A percentile compares a stretch with the other conserved stretches of the same genome.
Evolutionary conservation across 23 red algal species (phyloP).

Genomic region (Gracilaria caudata): DNA sequence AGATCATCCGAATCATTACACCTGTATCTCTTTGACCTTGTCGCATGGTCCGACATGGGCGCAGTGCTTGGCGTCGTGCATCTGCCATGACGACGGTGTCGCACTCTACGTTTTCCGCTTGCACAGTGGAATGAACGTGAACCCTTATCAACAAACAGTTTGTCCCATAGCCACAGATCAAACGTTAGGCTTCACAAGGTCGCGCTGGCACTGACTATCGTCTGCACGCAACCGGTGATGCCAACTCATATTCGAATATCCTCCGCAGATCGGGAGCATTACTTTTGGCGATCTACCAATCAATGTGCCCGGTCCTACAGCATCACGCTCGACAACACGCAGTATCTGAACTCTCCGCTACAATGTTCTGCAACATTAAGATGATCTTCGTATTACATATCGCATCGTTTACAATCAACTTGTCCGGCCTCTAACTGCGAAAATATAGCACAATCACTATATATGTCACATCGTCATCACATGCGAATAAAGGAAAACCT

Average conservation of each 20-base stretch:
- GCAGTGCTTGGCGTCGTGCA: too few relatives aligned
- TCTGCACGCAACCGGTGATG: neutral
- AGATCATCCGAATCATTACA: neutral
- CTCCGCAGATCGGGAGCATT: neutral
- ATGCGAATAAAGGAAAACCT: conserved; percentile 18
- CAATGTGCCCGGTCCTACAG: too few relatives aligned
- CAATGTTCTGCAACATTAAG: neutral
- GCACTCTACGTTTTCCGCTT: neutral
- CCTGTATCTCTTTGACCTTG: too few relatives aligned
- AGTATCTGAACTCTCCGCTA: neutral
- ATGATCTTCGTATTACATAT: conserved; percentile 13
- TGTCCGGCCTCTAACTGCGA: conserved; percentile 22
- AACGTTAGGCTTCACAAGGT: neutral
- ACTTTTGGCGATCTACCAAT: too few relatives aligned
- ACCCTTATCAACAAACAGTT: neutral
- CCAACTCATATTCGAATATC: neutral
- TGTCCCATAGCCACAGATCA: neutral
- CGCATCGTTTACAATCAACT: neutral
- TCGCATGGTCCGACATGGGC: too few relatives aligned
- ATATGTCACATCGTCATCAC: neutral
- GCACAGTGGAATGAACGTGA: neutral
- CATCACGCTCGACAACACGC: neutral
- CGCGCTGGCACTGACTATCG: neutral
- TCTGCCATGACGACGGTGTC: too few relatives aligned
- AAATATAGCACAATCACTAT: conserved; percentile 2